Evolutionary conservation across 2,329 filamentous ascomycete genomes (phyloP).

Genomic region (Phoma herbarum): DNA sequence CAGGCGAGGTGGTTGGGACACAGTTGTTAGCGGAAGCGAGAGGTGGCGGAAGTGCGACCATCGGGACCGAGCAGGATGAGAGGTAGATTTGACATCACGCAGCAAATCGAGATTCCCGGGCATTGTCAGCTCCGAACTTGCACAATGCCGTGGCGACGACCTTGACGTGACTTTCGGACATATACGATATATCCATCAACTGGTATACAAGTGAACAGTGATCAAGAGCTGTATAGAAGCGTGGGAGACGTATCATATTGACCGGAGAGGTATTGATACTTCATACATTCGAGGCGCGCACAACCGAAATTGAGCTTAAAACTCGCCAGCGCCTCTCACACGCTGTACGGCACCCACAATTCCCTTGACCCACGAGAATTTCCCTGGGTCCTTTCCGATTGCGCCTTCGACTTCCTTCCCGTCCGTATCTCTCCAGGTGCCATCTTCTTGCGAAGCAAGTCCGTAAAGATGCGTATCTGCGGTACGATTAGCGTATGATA

Average conservation of each 20-base stretch:
- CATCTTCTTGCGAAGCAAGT: conserved; percentile 62
- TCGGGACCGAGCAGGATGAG: conserved; percentile 46
- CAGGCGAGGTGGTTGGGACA: conserved; percentile 60
- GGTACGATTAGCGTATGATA: background rate
- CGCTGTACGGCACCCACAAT: conserved; percentile 66
- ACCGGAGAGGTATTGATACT: too few relatives aligned
- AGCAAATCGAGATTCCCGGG: background rate
- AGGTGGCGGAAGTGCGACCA: conserved; percentile 62
- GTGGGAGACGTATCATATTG: too few relatives aligned
- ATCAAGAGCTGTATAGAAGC: background rate
- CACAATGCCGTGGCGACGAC: too few relatives aligned
- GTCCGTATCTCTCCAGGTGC: conserved; percentile 67
- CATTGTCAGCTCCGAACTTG: background rate
- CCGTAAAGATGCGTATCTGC: conserved; percentile 67
- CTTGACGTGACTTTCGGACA: too few relatives aligned
- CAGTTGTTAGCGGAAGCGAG: conserved; percentile 62
- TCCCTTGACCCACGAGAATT: conserved; percentile 67
- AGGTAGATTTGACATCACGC: background rate
- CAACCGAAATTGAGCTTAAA: conserved; percentile 46
- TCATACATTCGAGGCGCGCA: too few relatives aligned
- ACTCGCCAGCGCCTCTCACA: conserved; percentile 65
- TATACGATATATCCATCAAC: too few relatives aligned
- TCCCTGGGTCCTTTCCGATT: conserved; percentile 60
- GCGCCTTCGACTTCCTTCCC: conserved; percentile 53
- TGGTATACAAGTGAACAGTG: too few relatives aligned